Base-by-base conservation (phyloP, 257 asterid species). In the Hygrophila difformis region DNA sequence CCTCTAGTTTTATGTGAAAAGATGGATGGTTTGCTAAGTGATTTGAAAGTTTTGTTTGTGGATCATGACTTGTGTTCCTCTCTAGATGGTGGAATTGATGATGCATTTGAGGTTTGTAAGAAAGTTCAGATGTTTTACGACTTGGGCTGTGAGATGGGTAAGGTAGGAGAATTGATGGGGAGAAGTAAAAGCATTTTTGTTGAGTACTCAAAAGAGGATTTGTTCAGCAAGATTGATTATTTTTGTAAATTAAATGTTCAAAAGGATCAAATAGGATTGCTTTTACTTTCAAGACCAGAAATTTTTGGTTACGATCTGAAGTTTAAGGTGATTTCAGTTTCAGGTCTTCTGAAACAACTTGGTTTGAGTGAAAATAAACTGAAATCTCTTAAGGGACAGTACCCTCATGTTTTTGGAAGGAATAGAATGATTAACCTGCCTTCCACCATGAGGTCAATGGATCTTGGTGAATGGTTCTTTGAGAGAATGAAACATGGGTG, bases 391-490 rank as follows among this genome's bases (percentile, higher is more conserved):
- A 26, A 60, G 61, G 48, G 57, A 44, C 70, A 64, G 34, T 78
- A 70, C 34, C 82, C 76, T 58, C 69, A 78, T 24, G 76, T 73
- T 68, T 72, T 82, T 46, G 86, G 89, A n/a, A 82, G 78, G 56
- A 82, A 82, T 50, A 65, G 38, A 49, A 65, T 82, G 18, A 75
- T 58, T 50, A 78, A 82, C 53, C 24, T 78, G 44, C 81, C 83
- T 56, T 49, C 60, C 14, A 33, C 63, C 2, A 67, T 82, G 72
- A 68, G 78, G 72, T 63, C 82, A 2, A 47, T 82, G 73, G 59
- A 73, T 56, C 78, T 78, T n/a, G 55, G 60, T 17, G 69, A 68
- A 18, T 82, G 93, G 93, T 82, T 82, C 72, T 82, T 78, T 22
- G 61, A 68, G 29, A 63, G 39, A 50, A 23, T 82, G 63, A 80